Evolutionary conservation across 768 basidiomycete species (phyloP), one percentile per base, ranked within the genome.

Genomic region (Kwoniella heveanensis): DNA sequence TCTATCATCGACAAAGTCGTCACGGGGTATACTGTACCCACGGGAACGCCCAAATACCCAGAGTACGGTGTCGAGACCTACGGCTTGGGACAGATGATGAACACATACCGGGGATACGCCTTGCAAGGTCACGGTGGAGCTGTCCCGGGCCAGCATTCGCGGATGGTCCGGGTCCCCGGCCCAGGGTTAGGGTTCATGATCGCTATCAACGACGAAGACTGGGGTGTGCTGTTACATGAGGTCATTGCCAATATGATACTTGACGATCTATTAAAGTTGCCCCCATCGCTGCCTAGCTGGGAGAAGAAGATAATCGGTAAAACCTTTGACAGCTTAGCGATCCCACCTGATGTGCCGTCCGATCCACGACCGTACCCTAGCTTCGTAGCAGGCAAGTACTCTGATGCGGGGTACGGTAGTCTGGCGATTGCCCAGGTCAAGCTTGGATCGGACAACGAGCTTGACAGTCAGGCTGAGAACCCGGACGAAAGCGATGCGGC

Each of bases 141-240:
- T 6, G 62, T 72, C 7, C 75, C 77, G 0, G 78, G 78, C 4
- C 71, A 72, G 51, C 52, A 54, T 22, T 59, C 72, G 8, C 44
- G 54, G n/a, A 52, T 73, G 21, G 22, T 64, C 5, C 63, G 74
- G 15, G 22, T 76, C n/a, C 78, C 77, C 0, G 62, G 67, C 8
- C n/a, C 56, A 7, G 64, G 62, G 8, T 19, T 76, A 2, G 78
- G 68, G 2, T 19, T 78, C 39, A 60, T 71, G 13, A 58, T 78
- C 26, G 64, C 65, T 29, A 53, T 63, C 29, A 79, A 78, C 57
- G 74, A 77, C 25, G 54, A 56, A 25, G 55, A 51, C 8, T 57
- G 64, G 30, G 66, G 66, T 13, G 7, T 19, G 1, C 19, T 48
- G 13, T 8, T 60, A 12, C 22, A 61, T 10, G 36, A 49, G 15